Base-by-base conservation (phyloP, 371 early-diverging fungal species). In the Apophysomyces elegans region DNA sequence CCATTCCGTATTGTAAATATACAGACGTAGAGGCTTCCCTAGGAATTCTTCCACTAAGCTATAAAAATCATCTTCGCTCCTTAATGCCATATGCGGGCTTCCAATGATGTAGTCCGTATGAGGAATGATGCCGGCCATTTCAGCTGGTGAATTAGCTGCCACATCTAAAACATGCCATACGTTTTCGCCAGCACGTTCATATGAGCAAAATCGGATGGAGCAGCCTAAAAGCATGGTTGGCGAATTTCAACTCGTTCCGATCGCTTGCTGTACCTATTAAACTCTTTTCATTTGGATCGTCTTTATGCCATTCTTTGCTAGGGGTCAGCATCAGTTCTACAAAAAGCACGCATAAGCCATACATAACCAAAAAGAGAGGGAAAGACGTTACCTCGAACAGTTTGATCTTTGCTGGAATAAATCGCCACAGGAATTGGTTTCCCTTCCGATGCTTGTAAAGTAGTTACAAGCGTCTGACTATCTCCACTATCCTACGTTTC, bases 111-210 rank as follows among this genome's bases (percentile, higher is more conserved):
- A 90, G 68, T 90, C 91, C 7, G 81, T 81, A 59, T 79, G 79
- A 1, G 89, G 76, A 21, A 84, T 82, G 13, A 90, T 76, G 11
- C 90, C 89, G 11, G 90, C 90, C 75, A 80, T 79, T 74, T 83
- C 86, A 26, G 91, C 90, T 7, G 91, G 91, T 21, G 89, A 88
- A 64, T 88, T 79, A 11, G 81, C 76, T 7, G 79, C 74, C 11
- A 87, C 77, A 16, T 84, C 81, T 64, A 91, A 62, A n/a, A 92
- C 83, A 64, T 91, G 93, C 92, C 93, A 91, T 9, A 72, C 89
- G 65, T 90, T 82, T 59, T 90, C 89, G 16, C 85, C 84, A 13
- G 86, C 87, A 9, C 77, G 74, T 44, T 88, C 88, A 78, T 85
- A 90, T 26, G 88, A 84, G 66, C 92, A 93, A 65, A 84, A 90